These are phyloP conservation scores for Phytophthora kernoviae DNA, from an alignment of 352 stramenopile genomes.

Conservation along the genomic window DNA sequence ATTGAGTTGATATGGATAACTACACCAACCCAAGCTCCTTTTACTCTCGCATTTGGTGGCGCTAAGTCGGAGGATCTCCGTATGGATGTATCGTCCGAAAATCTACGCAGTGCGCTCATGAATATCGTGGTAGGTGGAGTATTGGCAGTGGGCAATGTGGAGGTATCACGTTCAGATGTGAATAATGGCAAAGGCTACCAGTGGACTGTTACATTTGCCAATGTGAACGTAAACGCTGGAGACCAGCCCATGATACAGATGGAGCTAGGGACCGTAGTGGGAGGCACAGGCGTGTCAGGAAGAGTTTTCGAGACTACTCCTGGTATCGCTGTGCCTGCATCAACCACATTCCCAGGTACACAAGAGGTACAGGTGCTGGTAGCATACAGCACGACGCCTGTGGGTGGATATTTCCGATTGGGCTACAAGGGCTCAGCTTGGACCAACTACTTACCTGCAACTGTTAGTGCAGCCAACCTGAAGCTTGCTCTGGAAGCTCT, in stretches of 20 bases:
- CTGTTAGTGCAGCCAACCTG: conserved; percentile 39
- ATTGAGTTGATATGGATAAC: conserved; percentile 86
- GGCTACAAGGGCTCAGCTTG: conserved; percentile 76
- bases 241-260: conserved; percentile 75
- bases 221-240: conserved; percentile 38
- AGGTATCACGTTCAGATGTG: conserved; percentile 62
- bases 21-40: conserved; percentile 46
- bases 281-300: conserved; percentile 32
- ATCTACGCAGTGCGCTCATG: conserved; percentile 87
- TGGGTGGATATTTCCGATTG: conserved; percentile 73
- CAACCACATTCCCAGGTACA: conserved; percentile 54
- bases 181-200: conserved; percentile 71
- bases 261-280: conserved; percentile 29
- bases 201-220: conserved; percentile 80
- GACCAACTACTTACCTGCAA: conserved; percentile 67
- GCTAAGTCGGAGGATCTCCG: conserved; percentile 66
- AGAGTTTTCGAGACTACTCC: conserved; percentile 56
- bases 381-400: conserved; percentile 38
- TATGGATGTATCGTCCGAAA: conserved; percentile 75
- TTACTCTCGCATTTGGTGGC: conserved; percentile 81
- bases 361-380: conserved; percentile 79
- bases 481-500: conserved; percentile 66
- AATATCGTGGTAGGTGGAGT: conserved; percentile 66
- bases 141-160: conserved; percentile 43
- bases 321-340: conserved; percentile 44